These are phyloP conservation scores for Rubroshorea leprosula DNA, from an alignment of 345 rosid genomes.

Conservation along the genomic window DNA sequence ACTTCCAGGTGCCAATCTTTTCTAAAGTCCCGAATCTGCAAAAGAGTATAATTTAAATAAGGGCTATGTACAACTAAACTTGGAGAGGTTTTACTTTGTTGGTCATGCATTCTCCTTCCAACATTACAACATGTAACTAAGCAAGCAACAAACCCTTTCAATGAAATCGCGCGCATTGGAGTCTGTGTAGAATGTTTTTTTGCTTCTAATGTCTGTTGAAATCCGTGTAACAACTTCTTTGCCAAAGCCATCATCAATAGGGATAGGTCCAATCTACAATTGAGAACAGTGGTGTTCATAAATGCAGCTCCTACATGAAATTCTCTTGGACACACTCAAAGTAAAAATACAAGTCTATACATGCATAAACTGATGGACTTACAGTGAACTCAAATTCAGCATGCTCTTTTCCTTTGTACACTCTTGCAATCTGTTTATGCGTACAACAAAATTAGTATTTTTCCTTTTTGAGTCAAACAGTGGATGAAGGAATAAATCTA, in stretches of 20 bases:
- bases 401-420: slow-evolving; percentile 82
- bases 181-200: slow-evolving; percentile 53
- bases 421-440: slow-evolving; percentile 54
- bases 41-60: slow-evolving; percentile 3
- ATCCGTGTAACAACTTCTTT: slow-evolving; percentile 57
- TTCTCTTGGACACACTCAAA: background rate
- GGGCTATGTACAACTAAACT: background rate
- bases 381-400: slow-evolving; percentile 89
- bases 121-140: slow-evolving; percentile 4
- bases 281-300: slow-evolving; percentile 1
- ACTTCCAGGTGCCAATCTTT: slow-evolving; percentile 58
- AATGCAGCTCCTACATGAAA: slow-evolving; percentile 12
- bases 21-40: slow-evolving; percentile 56
- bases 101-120: background rate
- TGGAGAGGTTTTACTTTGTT: background rate
- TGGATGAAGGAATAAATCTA: too few relatives aligned
- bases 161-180: slow-evolving; percentile 72
- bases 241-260: slow-evolving; percentile 51
- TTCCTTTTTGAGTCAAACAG: too few relatives aligned
- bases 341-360: background rate
- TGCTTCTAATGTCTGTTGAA: slow-evolving; percentile 40
- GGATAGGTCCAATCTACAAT: slow-evolving; percentile 64
- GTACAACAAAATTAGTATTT: background rate
- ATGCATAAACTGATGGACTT: slow-evolving; percentile 19
- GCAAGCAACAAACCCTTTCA: slow-evolving; percentile 36